Percentiles rank a stretch among this genome's conserved stretches.
Evolutionary conservation across 805 yeast species (phyloP).

Genomic region (Scheffersomyces ergatensis): DNA sequence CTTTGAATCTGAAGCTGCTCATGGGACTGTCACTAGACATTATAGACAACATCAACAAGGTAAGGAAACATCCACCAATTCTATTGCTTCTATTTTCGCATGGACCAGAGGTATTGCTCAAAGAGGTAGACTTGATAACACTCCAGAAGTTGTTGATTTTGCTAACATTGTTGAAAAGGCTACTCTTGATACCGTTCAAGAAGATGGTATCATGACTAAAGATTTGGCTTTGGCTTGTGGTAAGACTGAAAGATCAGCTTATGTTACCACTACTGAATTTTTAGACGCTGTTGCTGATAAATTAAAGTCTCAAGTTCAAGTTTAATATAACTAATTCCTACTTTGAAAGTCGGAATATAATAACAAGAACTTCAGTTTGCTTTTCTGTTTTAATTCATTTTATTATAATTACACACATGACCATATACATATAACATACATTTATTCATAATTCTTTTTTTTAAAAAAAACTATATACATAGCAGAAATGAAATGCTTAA

Average conservation of each 20-base stretch:
- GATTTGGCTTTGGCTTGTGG: conserved; percentile 76
- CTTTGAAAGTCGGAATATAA: neutral
- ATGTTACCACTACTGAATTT: conserved; percentile 74
- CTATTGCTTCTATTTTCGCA: conserved; percentile 82
- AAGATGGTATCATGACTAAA: conserved; percentile 78
- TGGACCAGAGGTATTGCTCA: conserved; percentile 84
- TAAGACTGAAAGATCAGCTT: conserved; percentile 55
- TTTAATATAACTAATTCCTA: neutral
- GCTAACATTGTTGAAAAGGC: conserved; percentile 65
- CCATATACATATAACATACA: too few relatives aligned
- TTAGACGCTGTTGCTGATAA: conserved; percentile 72
- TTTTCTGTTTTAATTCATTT: too few relatives aligned
- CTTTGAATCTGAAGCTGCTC: conserved; percentile 86
- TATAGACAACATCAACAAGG: conserved; percentile 80
- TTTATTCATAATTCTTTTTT: neutral
- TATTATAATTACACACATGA: too few relatives aligned
- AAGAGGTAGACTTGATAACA: conserved; percentile 73
- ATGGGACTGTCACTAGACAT: conserved; percentile 86
- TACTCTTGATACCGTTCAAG: conserved; percentile 69
- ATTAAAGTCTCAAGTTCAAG: conserved; percentile 25
- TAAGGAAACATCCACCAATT: conserved; percentile 79
- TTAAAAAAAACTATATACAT: neutral
- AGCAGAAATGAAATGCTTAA: conserved; percentile 1
- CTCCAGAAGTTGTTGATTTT: conserved; percentile 68
- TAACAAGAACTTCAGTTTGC: too few relatives aligned